Evolutionary conservation across 1,139 yeast genomes (phyloP).

Genomic region (Yamadazyma siamensis): DNA sequence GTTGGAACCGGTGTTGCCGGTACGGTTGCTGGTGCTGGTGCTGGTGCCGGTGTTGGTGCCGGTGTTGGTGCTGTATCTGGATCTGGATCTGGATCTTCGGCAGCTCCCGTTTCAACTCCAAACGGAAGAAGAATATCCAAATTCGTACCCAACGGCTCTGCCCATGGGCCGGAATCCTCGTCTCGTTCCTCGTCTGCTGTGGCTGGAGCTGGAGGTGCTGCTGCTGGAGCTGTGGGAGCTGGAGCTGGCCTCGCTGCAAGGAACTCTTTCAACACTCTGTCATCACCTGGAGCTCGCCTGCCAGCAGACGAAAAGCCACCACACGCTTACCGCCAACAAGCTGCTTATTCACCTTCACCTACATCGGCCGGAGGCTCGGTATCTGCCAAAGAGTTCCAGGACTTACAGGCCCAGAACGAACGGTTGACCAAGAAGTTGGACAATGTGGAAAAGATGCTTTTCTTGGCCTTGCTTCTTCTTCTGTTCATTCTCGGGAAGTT

Average conservation of each 20-base stretch:
- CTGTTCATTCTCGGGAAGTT: conserved; percentile 16
- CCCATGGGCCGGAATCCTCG: conserved; percentile 3
- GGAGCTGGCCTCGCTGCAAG: conserved; percentile 1
- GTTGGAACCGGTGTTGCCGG: conserved; percentile 4
- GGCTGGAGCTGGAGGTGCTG: conserved; percentile 11
- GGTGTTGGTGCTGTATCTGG: conserved; percentile 3
- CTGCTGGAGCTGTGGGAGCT: conserved; percentile 6
- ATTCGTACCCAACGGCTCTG: conserved; percentile 16
- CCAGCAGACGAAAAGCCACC: conserved; percentile 3
- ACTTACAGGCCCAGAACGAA: conserved; percentile 9
- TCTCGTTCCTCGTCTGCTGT: conserved; percentile 5
- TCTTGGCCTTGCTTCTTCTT: conserved; percentile 16
- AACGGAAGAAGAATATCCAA: conserved; percentile 16
- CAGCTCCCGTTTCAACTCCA: conserved; percentile 14
- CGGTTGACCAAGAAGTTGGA: conserved; percentile 14
- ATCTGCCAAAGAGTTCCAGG: conserved; percentile 4
- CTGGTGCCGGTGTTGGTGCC: conserved; percentile 3
- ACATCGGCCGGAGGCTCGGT: no score
- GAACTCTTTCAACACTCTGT: conserved; percentile 1
- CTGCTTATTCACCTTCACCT: background rate
- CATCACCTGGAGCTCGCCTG: conserved; percentile 3
- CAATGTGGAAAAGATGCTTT: conserved; percentile 13
- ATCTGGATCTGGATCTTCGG: conserved; percentile 5
- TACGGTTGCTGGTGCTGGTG: conserved; percentile 4
- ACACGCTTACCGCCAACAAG: background rate